A percentile compares a stretch with the other conserved stretches of the same genome.
These are phyloP conservation scores for Daldinia bambusicola DNA, from an alignment of 495 filamentous ascomycete species.

Conservation along the genomic window DNA sequence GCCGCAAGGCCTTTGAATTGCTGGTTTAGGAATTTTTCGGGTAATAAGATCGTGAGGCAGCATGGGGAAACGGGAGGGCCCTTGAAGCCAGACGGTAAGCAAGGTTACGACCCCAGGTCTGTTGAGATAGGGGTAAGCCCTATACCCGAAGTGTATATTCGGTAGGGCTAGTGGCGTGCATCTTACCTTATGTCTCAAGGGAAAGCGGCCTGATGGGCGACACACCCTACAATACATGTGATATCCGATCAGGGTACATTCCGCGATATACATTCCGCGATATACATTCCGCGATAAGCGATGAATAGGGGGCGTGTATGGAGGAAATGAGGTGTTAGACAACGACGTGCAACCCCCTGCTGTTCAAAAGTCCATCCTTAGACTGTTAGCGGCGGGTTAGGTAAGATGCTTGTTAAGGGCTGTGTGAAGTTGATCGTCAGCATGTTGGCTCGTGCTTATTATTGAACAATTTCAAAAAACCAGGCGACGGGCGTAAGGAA, in stretches of 20 bases:
- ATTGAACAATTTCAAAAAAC: conserved; percentile 2
- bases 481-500: conserved; percentile 4
- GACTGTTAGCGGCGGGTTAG: conserved; percentile 43
- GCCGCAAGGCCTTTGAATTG: neutral
- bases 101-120: conserved; percentile 39
- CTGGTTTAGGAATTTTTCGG: conserved; percentile 6
- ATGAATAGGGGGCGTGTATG: conserved; percentile 28
- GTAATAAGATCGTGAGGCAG: conserved; percentile 28
- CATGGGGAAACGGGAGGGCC: conserved; percentile 36
- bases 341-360: conserved; percentile 23
- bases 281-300: conserved; percentile 9
- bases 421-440: conserved; percentile 29
- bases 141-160: conserved; percentile 35
- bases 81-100: conserved; percentile 40
- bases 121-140: conserved; percentile 34
- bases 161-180: conserved; percentile 29
- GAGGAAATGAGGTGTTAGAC: conserved; percentile 18
- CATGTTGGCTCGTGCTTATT: conserved; percentile 37
- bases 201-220: conserved; percentile 11
- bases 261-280: conserved; percentile 26
- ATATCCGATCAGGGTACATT: conserved; percentile 38
- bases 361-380: conserved; percentile 22
- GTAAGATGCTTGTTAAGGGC: conserved; percentile 37
- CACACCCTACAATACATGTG: conserved; percentile 10
- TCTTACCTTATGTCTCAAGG: conserved; percentile 34